Base-by-base conservation (phyloP, 225 moss, liverwort and hornwort species). In the Thuidium tamariscinum region DNA sequence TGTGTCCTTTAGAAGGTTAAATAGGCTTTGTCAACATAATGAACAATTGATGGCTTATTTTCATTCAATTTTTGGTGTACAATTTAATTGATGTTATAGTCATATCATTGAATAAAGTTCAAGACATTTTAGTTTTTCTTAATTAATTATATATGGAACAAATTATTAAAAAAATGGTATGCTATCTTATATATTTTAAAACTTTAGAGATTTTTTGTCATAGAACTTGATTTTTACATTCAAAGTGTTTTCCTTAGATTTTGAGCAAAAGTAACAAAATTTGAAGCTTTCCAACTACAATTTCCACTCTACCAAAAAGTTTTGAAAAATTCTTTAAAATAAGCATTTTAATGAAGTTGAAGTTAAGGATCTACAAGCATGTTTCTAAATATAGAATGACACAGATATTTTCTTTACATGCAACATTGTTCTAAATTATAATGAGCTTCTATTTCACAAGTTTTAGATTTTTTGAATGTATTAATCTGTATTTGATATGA, bases 211-310 rank as follows among this genome's bases (percentile, higher is more conserved):
- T 12, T 23, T 13, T 68, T 39, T 68, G 13, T 39, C 2, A 39
- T 23, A 7, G 39, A 68, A 13, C 7, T 39, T 67, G 7, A 12
- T 6, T 67, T 37, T 37, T 20, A 21, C 36, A 11, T 21, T 36
- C 10, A 65, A 65, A 65, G 19, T 4, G 0, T 10, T 64, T 64
- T 3, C 18, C 8, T 66, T 3, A 36, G 1, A 0, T 36, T 36
- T 36, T 66, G 11, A 36, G 18, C 20, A 20, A 36, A 66, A 21
- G 21, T 66, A 21, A 21, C 3, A 66, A 36, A 36, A 36, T n/a
- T n/a, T 20, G 0, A 22, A 37, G 11, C 1, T 67, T 67, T 0
- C 18, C 1, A 64, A 34, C 34, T 9, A 0, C 0, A 11, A 0
- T n/a, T 36, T 36, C 7, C n/a, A n/a, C n/a, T n/a, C n/a, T n/a